phyloP scores from a whole-genome alignment of 495 filamentous ascomycete genomes.

The Penicillium malachiteum region DNA sequence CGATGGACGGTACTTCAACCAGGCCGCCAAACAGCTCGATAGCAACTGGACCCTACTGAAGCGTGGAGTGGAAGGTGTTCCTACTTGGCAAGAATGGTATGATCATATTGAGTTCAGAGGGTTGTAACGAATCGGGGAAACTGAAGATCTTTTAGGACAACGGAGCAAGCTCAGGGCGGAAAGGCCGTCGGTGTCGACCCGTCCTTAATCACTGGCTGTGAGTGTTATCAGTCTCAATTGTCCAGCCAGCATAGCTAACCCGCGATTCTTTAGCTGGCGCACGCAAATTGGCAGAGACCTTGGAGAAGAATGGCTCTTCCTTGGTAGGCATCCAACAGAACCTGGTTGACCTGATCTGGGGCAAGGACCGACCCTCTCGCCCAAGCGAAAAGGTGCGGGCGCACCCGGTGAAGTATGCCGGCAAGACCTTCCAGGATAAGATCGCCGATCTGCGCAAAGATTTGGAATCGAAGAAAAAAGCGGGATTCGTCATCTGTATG shows the following conservation, averaged over 20 bases:
- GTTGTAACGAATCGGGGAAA: not conserved
- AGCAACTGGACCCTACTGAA: slow-evolving; percentile 90
- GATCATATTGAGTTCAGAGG: not conserved
- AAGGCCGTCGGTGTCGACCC: slow-evolving; percentile 93
- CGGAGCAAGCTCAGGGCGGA: slow-evolving; percentile 77
- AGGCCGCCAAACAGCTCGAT: slow-evolving; percentile 90
- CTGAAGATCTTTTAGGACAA: slow-evolving; percentile 53
- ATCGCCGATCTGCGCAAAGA: slow-evolving; percentile 86
- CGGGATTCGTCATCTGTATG: slow-evolving; percentile 82
- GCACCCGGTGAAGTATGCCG: slow-evolving; percentile 69
- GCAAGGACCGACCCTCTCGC: slow-evolving; percentile 63
- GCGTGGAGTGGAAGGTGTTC: slow-evolving; percentile 88
- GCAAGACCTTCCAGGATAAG: slow-evolving; percentile 82
- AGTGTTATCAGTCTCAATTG: slow-evolving; percentile 14
- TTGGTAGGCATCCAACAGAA: slow-evolving; percentile 74
- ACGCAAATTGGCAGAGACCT: slow-evolving; percentile 80
- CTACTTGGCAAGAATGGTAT: slow-evolving; percentile 97
- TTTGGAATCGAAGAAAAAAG: slow-evolving; percentile 84
- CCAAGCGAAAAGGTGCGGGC: slow-evolving; percentile 75
- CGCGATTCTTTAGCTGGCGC: slow-evolving; percentile 58
- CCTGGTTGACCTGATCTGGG: slow-evolving; percentile 88
- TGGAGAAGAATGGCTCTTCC: slow-evolving; percentile 78
- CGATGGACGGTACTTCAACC: slow-evolving; percentile 98
- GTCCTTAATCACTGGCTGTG: slow-evolving; percentile 76
- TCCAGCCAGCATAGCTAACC: not conserved